Evolutionary conservation across 805 yeast species (phyloP).

Genomic region (Spathaspora arborariae): DNA sequence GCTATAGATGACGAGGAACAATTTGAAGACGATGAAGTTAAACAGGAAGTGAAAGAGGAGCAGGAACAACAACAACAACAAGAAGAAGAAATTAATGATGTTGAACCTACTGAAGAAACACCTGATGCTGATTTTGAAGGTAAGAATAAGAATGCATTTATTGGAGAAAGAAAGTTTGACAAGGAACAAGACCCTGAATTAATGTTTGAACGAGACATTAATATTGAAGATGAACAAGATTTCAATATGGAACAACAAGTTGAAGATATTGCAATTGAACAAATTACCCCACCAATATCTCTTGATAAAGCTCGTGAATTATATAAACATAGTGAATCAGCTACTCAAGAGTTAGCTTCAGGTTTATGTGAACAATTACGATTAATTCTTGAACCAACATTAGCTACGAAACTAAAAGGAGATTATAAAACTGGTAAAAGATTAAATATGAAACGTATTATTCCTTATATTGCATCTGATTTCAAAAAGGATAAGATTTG

Average conservation of each 20-base stretch:
- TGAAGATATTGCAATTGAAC: constrained; percentile 4
- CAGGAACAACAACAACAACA: constrained; percentile 12
- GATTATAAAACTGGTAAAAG: constrained; percentile 97
- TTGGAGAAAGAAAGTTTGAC: constrained; percentile 42
- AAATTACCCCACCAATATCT: constrained; percentile 42
- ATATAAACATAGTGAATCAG: constrained; percentile 80
- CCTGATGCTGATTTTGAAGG: constrained; percentile 46
- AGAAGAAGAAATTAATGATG: constrained; percentile 28
- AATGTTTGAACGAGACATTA: constrained; percentile 10
- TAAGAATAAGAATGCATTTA: constrained; percentile 46
- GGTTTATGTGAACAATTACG: constrained; percentile 89
- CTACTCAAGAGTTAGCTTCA: constrained; percentile 85
- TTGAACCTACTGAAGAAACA: constrained; percentile 20
- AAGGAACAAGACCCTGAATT: constrained; percentile 18
- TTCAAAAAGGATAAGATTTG: constrained; percentile 97
- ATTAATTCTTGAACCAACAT: constrained; percentile 89
- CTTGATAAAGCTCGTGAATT: constrained; percentile 67
- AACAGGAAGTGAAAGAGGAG: constrained; percentile 20
- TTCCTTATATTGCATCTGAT: constrained; percentile 96
- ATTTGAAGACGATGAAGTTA: constrained; percentile 12
- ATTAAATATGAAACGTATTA: constrained; percentile 93
- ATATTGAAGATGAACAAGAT: constrained; percentile 14
- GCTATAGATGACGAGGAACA: constrained; percentile 71
- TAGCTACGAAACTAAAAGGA: constrained; percentile 92
- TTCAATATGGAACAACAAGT: constrained; percentile 19